Percentiles rank a stretch among this genome's conserved stretches.
phyloP scores from a whole-genome alignment of 148 eudicot genomes.

The Rhododendron ovatum region DNA sequence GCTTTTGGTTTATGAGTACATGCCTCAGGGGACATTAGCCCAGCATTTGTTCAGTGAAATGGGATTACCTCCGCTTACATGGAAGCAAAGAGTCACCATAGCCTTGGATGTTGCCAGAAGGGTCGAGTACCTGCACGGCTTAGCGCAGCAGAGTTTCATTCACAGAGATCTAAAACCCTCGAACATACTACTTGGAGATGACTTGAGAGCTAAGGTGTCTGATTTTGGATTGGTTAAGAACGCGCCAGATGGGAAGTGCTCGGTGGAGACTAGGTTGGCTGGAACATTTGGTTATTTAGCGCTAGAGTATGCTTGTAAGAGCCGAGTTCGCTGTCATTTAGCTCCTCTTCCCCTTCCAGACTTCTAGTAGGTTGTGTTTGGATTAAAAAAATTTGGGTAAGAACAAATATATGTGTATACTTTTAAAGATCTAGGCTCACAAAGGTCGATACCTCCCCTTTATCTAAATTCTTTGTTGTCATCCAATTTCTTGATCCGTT shows the following conservation, averaged over 20 bases:
- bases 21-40: conserved; percentile 71
- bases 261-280: conserved; percentile 41
- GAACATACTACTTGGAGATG: conserved; percentile 35
- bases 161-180: conserved; percentile 42
- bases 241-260: conserved; percentile 35
- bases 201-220: conserved; percentile 42
- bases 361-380: not conserved
- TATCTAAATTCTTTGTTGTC: not conserved
- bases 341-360: not conserved
- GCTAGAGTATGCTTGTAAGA: conserved; percentile 39
- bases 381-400: not conserved
- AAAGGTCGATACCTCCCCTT: not conserved
- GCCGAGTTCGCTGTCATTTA: not conserved
- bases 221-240: conserved; percentile 41
- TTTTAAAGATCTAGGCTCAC: not conserved
- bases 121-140: conserved; percentile 38
- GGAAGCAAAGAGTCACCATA: conserved; percentile 36
- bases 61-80: conserved; percentile 29
- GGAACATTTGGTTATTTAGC: conserved; percentile 46
- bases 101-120: conserved; percentile 42
- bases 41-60: conserved; percentile 49
- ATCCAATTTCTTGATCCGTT: not conserved
- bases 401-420: not conserved
- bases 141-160: conserved; percentile 42
- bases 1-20: conserved; percentile 80